Evolutionary conservation across 768 basidiomycete genomes (phyloP).

Genomic region (Lentinula detonsa): DNA sequence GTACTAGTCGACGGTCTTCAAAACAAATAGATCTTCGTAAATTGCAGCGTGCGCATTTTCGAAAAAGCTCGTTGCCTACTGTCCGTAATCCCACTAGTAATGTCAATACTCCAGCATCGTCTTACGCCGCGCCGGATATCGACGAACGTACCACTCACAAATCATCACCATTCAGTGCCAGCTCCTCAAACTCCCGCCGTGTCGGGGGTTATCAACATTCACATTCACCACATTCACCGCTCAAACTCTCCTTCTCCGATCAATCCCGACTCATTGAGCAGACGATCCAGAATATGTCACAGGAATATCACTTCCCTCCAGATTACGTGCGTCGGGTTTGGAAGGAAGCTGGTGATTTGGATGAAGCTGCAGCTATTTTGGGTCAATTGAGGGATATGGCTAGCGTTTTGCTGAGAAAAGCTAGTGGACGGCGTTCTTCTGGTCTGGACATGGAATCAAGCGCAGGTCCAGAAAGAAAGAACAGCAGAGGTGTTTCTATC

Average conservation of each 20-base stretch:
- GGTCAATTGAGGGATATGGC: not conserved
- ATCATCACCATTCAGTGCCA: not conserved
- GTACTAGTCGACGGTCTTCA: not conserved
- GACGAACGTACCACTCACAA: not conserved
- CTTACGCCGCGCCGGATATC: not conserved
- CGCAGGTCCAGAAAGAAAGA: not conserved
- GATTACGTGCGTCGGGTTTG: slow-evolving; percentile 1
- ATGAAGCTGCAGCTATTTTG: not conserved
- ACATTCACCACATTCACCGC: not conserved
- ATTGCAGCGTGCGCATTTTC: not conserved
- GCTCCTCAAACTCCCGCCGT: not conserved
- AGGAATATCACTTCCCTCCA: not conserved
- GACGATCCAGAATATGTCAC: not conserved
- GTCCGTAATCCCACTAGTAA: not conserved
- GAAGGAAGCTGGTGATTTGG: not conserved
- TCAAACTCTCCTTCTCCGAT: not conserved
- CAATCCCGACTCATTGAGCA: not conserved
- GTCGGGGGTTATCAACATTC: not conserved
- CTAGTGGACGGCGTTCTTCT: not conserved
- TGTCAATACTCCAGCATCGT: not conserved
- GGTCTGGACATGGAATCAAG: not conserved
- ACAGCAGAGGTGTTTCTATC: not conserved
- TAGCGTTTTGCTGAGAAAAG: not conserved
- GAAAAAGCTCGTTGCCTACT: not conserved
- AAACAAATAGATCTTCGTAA: not conserved